Conservation (phyloP, 2,329 filamentous ascomycete species). For the Trichocomaceae sp. region DNA sequence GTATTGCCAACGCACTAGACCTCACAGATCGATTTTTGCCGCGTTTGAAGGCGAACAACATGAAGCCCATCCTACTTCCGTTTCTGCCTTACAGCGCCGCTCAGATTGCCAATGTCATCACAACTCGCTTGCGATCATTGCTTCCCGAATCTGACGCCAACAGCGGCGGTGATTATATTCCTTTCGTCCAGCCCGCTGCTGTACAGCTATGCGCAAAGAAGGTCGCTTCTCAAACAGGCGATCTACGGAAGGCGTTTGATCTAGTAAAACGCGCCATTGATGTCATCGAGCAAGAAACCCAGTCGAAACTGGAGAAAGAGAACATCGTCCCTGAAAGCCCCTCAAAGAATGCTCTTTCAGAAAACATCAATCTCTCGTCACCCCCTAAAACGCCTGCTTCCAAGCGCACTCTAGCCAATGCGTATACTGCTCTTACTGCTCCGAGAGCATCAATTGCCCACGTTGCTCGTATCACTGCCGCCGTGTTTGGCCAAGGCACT, state of each 20-base stretch:
- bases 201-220: constrained; percentile 93
- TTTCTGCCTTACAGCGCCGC: constrained; percentile 86
- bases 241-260: constrained; percentile 91
- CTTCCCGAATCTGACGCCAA: constrained; percentile 43
- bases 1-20: constrained; percentile 93
- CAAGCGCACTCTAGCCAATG: constrained; percentile 39
- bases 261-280: constrained; percentile 86
- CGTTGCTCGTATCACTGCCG: constrained; percentile 82
- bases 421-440: constrained; percentile 68
- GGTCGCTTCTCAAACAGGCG: constrained; percentile 86
- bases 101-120: constrained; percentile 85
- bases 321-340: constrained; percentile 53
- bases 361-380: constrained; percentile 68
- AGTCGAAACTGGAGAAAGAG: constrained; percentile 61
- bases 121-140: constrained; percentile 69
- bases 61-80: constrained; percentile 82
- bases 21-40: constrained; percentile 92
- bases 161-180: constrained; percentile 55
- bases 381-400: constrained; percentile 34
- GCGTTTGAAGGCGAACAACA: constrained; percentile 81
- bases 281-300: constrained; percentile 77
- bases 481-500: constrained; percentile 84
- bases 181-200: constrained; percentile 88
- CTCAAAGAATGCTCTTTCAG: constrained; percentile 68
- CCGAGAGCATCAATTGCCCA: constrained; percentile 85